A percentile compares a stretch with the other conserved stretches of the same genome.
These are phyloP conservation scores for Tubosaeta sp. DNA, from an alignment of 768 basidiomycete species.

Conservation along the genomic window DNA sequence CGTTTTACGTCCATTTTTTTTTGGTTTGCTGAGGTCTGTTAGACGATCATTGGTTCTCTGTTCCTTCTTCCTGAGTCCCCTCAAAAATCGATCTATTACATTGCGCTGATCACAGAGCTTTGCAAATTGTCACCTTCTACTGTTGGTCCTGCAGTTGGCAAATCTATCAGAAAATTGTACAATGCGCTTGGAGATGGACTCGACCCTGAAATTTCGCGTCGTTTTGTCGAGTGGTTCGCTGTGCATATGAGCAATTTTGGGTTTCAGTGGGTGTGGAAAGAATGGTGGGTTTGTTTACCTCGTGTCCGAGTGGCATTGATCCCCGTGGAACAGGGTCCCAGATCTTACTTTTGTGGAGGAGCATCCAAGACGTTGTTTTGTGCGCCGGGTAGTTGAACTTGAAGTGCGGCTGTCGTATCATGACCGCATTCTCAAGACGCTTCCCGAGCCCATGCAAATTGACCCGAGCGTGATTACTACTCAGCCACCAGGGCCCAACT, in stretches of 20 bases:
- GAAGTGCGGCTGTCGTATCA: conserved; percentile 92
- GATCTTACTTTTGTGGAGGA: conserved; percentile 70
- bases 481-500: conserved; percentile 74
- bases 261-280: conserved; percentile 99
- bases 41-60: conserved; percentile 72
- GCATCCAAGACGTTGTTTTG: conserved; percentile 87
- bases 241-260: conserved; percentile 97
- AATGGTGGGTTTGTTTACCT: conserved; percentile 61
- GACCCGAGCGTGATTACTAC: conserved; percentile 60
- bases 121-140: conserved; percentile 92
- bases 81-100: conserved; percentile 81
- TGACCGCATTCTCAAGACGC: conserved; percentile 84
- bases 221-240: conserved; percentile 94
- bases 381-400: conserved; percentile 80
- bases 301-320: background rate
- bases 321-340: conserved; percentile 59
- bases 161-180: conserved; percentile 89
- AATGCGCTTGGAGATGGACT: conserved; percentile 74
- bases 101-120: conserved; percentile 84
- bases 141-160: conserved; percentile 94
- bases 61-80: conserved; percentile 75
- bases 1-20: background rate
- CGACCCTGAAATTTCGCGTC: conserved; percentile 76
- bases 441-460: conserved; percentile 77
- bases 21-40: conserved; percentile 1